These are phyloP conservation scores for Dactylellina sp. DNA, from an alignment of 2,329 filamentous ascomycete species.

Conservation along the genomic window DNA sequence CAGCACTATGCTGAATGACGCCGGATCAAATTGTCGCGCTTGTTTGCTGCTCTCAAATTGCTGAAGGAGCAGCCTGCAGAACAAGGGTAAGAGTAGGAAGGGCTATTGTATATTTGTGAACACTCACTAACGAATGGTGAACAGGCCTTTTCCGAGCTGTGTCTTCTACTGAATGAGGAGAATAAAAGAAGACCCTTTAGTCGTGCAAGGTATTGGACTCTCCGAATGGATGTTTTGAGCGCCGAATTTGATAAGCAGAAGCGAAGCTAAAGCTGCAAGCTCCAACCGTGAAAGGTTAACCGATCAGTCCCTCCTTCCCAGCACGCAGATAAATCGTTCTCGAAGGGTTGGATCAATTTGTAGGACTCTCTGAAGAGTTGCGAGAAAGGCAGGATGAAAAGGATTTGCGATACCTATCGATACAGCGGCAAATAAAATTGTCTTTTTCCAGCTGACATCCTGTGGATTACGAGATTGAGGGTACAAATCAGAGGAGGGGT, in stretches of 20 bases:
- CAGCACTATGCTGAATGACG: background rate
- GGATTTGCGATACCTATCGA: background rate
- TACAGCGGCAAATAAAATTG: background rate
- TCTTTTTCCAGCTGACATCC: constrained; percentile 14
- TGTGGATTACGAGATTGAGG: constrained; percentile 8
- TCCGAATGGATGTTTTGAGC: constrained; percentile 37
- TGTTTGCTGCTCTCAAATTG: background rate
- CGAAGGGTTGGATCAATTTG: constrained; percentile 17
- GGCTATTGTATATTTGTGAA: background rate
- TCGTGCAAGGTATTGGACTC: constrained; percentile 2
- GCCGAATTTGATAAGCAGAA: constrained; percentile 52
- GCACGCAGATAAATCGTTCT: constrained; percentile 20
- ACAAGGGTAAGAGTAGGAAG: background rate
- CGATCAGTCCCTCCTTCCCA: constrained; percentile 30
- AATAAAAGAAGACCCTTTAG: background rate
- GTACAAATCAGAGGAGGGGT: constrained; percentile 17
- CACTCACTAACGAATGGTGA: background rate
- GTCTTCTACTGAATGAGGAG: background rate
- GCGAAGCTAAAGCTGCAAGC: constrained; percentile 54
- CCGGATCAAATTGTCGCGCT: constrained; percentile 1
- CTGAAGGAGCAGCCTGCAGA: background rate
- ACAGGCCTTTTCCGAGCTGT: background rate
- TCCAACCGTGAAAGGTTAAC: constrained; percentile 33
- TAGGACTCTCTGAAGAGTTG: background rate
- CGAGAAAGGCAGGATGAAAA: background rate